Evolutionary conservation across 2,329 filamentous ascomycete genomes (phyloP).

Genomic region (Cladosporium sp.): DNA sequence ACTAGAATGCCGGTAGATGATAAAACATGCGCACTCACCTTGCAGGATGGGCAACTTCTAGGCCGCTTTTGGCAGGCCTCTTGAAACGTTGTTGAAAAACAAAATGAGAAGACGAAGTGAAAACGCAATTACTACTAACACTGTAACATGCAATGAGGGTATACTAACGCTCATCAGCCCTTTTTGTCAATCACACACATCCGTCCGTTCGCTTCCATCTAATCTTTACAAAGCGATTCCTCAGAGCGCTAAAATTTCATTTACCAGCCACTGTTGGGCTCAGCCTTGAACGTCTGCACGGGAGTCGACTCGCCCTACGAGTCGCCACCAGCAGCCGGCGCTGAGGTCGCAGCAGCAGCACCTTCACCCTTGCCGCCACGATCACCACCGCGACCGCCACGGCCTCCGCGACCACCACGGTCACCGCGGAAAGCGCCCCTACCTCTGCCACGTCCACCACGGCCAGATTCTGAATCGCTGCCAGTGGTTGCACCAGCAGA

Average conservation of each 20-base stretch:
- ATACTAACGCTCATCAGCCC: constrained; percentile 19
- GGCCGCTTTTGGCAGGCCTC: not conserved
- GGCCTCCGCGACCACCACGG: constrained; percentile 56
- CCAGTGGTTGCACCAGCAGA: constrained; percentile 37
- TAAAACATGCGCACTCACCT: no score
- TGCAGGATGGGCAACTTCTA: no score
- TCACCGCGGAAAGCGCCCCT: constrained; percentile 52
- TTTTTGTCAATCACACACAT: constrained; percentile 1
- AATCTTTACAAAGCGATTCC: constrained; percentile 14
- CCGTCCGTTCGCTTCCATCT: not conserved
- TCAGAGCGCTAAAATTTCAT: not conserved
- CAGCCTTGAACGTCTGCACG: not conserved
- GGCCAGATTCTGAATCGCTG: constrained; percentile 71
- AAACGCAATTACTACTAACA: constrained; percentile 10
- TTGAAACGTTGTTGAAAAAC: not conserved
- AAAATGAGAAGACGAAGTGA: not conserved
- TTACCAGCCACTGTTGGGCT: constrained; percentile 5
- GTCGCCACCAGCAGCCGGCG: constrained; percentile 22
- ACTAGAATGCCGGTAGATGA: no score
- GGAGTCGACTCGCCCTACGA: constrained; percentile 4
- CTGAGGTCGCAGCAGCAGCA: constrained; percentile 16
- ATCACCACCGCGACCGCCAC: constrained; percentile 36
- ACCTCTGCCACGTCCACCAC: constrained; percentile 53
- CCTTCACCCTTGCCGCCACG: constrained; percentile 26
- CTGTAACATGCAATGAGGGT: constrained; percentile 18